phyloP scores from a whole-genome alignment of 257 asterid species.

The Salvia rosmarinus region DNA sequence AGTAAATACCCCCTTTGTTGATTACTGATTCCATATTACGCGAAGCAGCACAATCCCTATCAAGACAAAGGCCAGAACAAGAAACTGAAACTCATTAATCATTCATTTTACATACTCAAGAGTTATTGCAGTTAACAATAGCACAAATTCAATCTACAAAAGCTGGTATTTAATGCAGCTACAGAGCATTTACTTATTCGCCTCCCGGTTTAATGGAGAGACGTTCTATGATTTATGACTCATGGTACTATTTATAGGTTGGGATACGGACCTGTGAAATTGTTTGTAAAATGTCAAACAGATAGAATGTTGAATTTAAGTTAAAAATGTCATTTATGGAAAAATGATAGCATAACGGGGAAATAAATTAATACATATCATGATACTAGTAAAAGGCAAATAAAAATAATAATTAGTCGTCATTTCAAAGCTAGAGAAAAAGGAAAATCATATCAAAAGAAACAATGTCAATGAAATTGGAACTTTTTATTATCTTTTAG shows the following conservation, averaged over 20 bases:
- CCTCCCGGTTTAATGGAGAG: not conserved
- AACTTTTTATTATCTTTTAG: not conserved
- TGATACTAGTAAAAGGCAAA: not conserved
- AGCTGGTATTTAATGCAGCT: not conserved
- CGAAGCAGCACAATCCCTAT: not conserved
- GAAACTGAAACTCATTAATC: not conserved
- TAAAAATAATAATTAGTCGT: not conserved
- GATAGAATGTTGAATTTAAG: not conserved
- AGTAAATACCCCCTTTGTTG: not conserved
- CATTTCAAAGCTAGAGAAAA: not conserved
- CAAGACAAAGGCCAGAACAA: not conserved
- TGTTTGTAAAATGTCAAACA: too few species aligned
- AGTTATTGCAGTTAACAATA: not conserved
- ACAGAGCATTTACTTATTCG: not conserved
- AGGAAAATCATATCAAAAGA: not conserved
- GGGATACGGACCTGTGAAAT: not conserved
- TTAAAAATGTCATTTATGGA: not conserved
- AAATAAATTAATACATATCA: not conserved
- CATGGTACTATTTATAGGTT: not conserved
- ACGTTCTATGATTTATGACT: not conserved
- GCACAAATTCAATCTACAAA: not conserved
- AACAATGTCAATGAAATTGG: not conserved
- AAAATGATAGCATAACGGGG: not conserved
- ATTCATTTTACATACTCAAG: not conserved
- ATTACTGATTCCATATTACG: not conserved